phyloP scores from a whole-genome alignment of 164 flowering plant species.

The Dillenia suffruticosa region DNA sequence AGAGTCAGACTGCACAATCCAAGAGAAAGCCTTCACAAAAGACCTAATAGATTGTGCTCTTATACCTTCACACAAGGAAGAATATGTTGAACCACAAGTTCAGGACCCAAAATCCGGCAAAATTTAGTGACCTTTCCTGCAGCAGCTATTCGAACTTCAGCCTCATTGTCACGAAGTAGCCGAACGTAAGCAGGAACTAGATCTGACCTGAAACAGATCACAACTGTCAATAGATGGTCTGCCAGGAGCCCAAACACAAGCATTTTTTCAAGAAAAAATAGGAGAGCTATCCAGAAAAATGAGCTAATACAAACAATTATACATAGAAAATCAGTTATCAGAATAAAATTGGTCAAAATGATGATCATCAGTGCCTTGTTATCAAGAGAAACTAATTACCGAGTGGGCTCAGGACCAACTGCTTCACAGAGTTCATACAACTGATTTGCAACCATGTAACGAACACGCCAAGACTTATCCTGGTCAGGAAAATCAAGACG shows the following conservation, averaged over 20 bases:
- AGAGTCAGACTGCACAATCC: no score
- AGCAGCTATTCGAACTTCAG: constrained; percentile 98
- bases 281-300: no score
- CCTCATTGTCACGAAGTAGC: constrained; percentile 94
- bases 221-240: not conserved
- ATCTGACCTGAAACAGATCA: constrained; percentile 56
- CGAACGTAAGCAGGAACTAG: constrained; percentile 95
- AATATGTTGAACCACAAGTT: constrained; percentile 89
- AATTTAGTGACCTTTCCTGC: constrained; percentile 96
- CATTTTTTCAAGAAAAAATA: no score
- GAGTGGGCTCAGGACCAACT: constrained; percentile 92
- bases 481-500: constrained; percentile 11
- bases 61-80: constrained; percentile 94
- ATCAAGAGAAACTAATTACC: constrained; percentile 31
- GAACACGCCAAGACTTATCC: constrained; percentile 99
- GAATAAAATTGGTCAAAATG: no score
- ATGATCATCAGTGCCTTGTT: not conserved
- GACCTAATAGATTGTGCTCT: constrained; percentile 3
- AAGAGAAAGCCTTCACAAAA: not conserved
- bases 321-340: no score
- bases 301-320: no score
- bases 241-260: no score
- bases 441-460: constrained; percentile 97
- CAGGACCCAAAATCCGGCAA: constrained; percentile 78
- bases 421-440: constrained; percentile 96